Conservation (phyloP, 2,329 filamentous ascomycete species). For the Beauveria rudraprayagi region DNA sequence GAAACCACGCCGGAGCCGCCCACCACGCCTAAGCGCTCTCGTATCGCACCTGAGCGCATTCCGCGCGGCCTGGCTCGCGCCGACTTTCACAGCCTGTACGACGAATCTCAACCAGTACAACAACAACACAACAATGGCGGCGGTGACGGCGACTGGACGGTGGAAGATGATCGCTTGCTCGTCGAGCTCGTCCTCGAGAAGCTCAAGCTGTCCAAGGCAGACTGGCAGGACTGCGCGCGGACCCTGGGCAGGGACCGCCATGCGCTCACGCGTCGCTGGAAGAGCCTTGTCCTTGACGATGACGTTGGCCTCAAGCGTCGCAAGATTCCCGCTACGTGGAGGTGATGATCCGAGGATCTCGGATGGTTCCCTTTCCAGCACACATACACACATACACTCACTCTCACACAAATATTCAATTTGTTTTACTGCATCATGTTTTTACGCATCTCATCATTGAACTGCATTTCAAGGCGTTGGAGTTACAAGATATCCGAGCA, state of each 20-base stretch:
- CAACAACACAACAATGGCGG: conserved; percentile 21
- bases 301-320: conserved; percentile 52
- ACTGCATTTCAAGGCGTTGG: conserved; percentile 6
- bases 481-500: conserved; percentile 3
- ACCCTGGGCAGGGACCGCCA: conserved; percentile 53
- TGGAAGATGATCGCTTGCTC: conserved; percentile 55
- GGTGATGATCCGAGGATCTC: not conserved
- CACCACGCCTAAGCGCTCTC: conserved; percentile 51
- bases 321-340: conserved; percentile 49
- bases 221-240: conserved; percentile 61
- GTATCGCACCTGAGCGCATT: conserved; percentile 52
- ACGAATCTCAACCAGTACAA: not conserved
- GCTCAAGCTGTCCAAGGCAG: conserved; percentile 53
- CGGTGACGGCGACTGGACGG: conserved; percentile 43
- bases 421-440: not conserved
- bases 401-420: not conserved
- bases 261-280: conserved; percentile 53
- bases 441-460: not conserved
- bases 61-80: conserved; percentile 51
- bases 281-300: conserved; percentile 50
- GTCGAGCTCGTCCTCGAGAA: conserved; percentile 63
- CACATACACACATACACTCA: too few species aligned
- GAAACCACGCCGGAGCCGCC: conserved; percentile 20
- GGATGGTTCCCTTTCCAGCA: not conserved
- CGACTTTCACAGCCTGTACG: conserved; percentile 48